phyloP scores from a whole-genome alignment of 164 flowering plant genomes.

The Liriodendron chinense region DNA sequence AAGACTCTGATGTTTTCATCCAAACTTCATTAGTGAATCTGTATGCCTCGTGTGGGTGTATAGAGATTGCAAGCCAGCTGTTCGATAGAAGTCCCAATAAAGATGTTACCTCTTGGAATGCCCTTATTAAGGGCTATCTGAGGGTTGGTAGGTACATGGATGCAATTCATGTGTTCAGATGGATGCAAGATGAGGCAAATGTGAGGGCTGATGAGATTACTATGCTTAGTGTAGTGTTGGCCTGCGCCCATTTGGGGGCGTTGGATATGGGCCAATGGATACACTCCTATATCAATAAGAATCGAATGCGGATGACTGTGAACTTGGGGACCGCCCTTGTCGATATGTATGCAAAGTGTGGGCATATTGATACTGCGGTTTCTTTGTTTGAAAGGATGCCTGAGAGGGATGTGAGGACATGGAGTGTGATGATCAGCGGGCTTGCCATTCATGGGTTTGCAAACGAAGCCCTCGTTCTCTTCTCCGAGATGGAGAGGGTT shows the following conservation, averaged over 20 bases:
- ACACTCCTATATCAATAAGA: conserved; percentile 26
- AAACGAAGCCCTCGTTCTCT: conserved; percentile 19
- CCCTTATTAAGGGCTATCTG: conserved; percentile 30
- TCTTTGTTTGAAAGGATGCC: conserved; percentile 10
- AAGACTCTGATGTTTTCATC: conserved; percentile 25
- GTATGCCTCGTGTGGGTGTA: conserved; percentile 23
- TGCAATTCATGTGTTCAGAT: conserved; percentile 19
- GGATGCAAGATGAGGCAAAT: conserved; percentile 17
- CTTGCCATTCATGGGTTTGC: conserved; percentile 28
- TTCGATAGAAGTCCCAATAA: conserved; percentile 19
- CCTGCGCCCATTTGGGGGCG: conserved; percentile 27
- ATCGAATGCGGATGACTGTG: conserved; percentile 1
- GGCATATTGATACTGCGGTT: conserved; percentile 22
- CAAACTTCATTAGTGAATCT: conserved; percentile 25
- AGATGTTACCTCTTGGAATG: conserved; percentile 34
- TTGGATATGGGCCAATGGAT: conserved; percentile 32
- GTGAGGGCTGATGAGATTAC: conserved; percentile 28
- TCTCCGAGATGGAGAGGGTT: conserved; percentile 16
- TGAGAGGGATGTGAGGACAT: conserved; percentile 26
- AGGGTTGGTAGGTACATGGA: conserved; percentile 15
- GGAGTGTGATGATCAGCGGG: conserved; percentile 32
- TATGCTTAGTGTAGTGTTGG: conserved; percentile 25
- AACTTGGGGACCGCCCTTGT: conserved; percentile 25
- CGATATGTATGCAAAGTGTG: conserved; percentile 31
- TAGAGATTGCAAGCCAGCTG: conserved; percentile 22